Conservation (phyloP, 257 asterid genomes). For the Anisodus tanguticus region DNA sequence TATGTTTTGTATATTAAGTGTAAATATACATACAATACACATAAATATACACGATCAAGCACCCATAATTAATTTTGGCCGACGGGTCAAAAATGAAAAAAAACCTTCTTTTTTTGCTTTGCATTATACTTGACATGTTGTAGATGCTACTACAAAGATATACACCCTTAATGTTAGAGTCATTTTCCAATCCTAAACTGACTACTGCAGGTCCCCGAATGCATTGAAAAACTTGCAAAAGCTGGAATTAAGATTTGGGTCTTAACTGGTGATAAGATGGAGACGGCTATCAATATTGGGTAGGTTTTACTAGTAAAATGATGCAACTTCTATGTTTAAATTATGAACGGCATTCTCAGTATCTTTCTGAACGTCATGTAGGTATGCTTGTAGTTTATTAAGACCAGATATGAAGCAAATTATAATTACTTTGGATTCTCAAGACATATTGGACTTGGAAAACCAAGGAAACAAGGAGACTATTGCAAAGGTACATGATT, state of each 20-base stretch:
- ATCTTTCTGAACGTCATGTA: constrained; percentile 37
- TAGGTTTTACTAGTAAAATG: constrained; percentile 35
- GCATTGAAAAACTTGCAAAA: constrained; percentile 78
- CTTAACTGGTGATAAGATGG: constrained; percentile 98
- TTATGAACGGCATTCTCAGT: constrained; percentile 28
- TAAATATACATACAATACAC: no score
- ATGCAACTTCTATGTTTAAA: constrained; percentile 21
- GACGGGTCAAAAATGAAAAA: no score
- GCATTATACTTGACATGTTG: neutral
- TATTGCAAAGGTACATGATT: constrained; percentile 58
- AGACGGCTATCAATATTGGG: constrained; percentile 98
- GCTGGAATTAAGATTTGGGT: constrained; percentile 98
- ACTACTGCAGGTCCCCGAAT: constrained; percentile 82
- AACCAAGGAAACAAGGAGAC: constrained; percentile 75
- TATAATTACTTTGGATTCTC: constrained; percentile 73
- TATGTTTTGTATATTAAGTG: no score
- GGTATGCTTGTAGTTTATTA: constrained; percentile 91
- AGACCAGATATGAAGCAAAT: constrained; percentile 87
- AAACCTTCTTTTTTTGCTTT: neutral
- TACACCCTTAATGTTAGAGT: neutral
- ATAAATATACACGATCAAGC: no score
- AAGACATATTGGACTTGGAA: constrained; percentile 60
- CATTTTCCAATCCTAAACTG: constrained; percentile 16
- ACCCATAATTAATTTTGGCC: no score
- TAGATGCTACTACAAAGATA: neutral